Evolutionary conservation across 495 filamentous ascomycete species (phyloP).

Genomic region (Lasiosphaeria miniovina): DNA sequence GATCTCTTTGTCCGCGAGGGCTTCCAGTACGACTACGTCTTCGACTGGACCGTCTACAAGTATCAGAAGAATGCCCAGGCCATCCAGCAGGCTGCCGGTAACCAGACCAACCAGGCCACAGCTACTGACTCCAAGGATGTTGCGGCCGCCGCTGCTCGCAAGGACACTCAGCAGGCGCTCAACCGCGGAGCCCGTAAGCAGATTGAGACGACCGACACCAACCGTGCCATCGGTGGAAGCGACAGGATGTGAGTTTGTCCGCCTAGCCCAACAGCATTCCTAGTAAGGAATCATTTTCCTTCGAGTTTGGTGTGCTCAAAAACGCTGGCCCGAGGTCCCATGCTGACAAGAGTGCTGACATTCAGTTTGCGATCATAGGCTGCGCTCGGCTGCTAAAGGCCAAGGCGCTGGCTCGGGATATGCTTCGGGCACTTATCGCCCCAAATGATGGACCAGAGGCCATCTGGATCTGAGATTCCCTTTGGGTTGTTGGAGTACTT

Average conservation of each 20-base stretch:
- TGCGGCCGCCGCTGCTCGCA: constrained; percentile 58
- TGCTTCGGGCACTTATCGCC: constrained; percentile 65
- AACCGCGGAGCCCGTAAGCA: constrained; percentile 81
- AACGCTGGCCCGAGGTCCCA: constrained; percentile 74
- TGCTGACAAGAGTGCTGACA: constrained; percentile 76
- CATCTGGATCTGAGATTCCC: constrained; percentile 25
- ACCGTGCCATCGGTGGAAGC: constrained; percentile 84
- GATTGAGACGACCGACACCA: constrained; percentile 81
- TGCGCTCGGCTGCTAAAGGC: constrained; percentile 88
- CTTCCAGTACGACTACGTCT: constrained; percentile 99
- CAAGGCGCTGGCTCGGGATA: constrained; percentile 64
- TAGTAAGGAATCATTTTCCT: constrained; percentile 89
- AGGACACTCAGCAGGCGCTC: constrained; percentile 55
- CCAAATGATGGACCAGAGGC: constrained; percentile 55
- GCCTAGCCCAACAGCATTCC: constrained; percentile 66
- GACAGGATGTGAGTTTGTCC: constrained; percentile 97
- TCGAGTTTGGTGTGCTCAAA: constrained; percentile 80
- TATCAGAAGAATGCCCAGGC: constrained; percentile 97
- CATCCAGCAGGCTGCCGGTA: constrained; percentile 47
- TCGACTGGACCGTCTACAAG: constrained; percentile 99
- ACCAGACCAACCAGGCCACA: constrained; percentile 45
- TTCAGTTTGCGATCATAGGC: constrained; percentile 87
- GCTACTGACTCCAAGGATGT: constrained; percentile 52
- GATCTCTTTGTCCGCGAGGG: constrained; percentile 98
- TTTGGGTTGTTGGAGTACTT: constrained; percentile 23